Conservation (phyloP, 306 rosid species). For the Castanea crenata region DNA sequence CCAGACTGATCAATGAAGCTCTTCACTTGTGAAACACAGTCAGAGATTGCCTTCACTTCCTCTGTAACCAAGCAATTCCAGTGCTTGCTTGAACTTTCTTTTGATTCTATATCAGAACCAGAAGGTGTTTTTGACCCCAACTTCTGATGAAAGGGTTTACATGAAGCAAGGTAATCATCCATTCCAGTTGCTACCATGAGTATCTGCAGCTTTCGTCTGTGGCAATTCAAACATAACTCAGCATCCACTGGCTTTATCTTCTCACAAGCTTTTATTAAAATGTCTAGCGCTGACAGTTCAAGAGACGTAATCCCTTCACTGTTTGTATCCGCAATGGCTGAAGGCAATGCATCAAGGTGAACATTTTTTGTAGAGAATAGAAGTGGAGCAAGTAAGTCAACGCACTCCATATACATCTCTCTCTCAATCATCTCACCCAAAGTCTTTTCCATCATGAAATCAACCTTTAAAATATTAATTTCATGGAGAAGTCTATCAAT, state of each 20-base stretch:
- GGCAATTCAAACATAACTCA: constrained; percentile 75
- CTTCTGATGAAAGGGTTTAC: constrained; percentile 49
- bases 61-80: constrained; percentile 59
- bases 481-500: constrained; percentile 74
- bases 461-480: constrained; percentile 76
- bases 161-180: constrained; percentile 49
- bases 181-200: constrained; percentile 76
- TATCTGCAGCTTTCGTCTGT: constrained; percentile 75
- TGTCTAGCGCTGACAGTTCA: constrained; percentile 82
- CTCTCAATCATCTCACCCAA: constrained; percentile 70
- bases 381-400: constrained; percentile 81
- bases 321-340: constrained; percentile 44
- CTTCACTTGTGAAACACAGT: constrained; percentile 78
- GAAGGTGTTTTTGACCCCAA: constrained; percentile 36
- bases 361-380: constrained; percentile 66
- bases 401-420: constrained; percentile 68
- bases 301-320: constrained; percentile 56
- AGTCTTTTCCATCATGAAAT: constrained; percentile 81
- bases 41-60: constrained; percentile 91
- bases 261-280: constrained; percentile 81
- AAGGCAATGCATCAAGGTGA: constrained; percentile 60
- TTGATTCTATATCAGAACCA: constrained; percentile 51
- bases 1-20: constrained; percentile 52
- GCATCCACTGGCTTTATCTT: constrained; percentile 68
- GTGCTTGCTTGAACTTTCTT: constrained; percentile 63